phyloP scores from a whole-genome alignment of 331 rosid species.

The Arachis monticola region DNA sequence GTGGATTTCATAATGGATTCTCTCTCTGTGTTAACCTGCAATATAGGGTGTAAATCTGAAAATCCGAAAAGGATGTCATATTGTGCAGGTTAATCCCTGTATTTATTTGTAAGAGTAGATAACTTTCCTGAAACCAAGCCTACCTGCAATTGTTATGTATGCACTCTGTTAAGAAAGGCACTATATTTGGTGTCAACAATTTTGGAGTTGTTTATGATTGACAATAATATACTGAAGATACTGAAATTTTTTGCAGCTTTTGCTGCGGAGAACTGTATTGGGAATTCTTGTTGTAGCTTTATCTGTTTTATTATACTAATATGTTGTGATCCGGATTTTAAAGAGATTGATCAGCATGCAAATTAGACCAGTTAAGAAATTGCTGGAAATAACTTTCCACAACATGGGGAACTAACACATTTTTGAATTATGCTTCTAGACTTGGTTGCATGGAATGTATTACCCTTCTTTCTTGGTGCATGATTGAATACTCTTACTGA shows the following conservation, averaged over 20 bases:
- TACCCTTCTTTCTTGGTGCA: conserved; percentile 9
- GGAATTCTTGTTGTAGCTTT: conserved; percentile 15
- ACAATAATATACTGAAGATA: conserved; percentile 5
- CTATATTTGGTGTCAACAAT: conserved; percentile 1
- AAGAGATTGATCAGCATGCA: conserved; percentile 26
- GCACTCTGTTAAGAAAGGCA: conserved; percentile 18
- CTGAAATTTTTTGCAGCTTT: conserved; percentile 26
- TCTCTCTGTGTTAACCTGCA: conserved; percentile 5
- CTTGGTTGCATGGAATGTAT: conserved; percentile 7
- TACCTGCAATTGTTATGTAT: background rate
- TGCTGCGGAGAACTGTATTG: background rate
- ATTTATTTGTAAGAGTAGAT: conserved; percentile 24
- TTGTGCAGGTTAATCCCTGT: conserved; percentile 20
- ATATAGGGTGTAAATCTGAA: conserved; percentile 1
- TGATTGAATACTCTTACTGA: conserved; percentile 9
- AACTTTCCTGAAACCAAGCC: conserved; percentile 7
- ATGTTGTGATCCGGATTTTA: background rate
- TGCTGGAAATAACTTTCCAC: background rate
- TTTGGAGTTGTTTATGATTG: conserved; percentile 5
- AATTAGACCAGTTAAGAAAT: conserved; percentile 22
- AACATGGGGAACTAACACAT: conserved; percentile 20
- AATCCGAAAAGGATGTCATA: background rate
- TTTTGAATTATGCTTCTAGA: conserved; percentile 6
- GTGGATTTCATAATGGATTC: conserved; percentile 12
- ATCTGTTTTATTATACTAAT: conserved; percentile 14